A percentile compares a stretch with the other conserved stretches of the same genome.
Conservation (phyloP, 441 rosid genomes). For the Euphorbia corollata region DNA sequence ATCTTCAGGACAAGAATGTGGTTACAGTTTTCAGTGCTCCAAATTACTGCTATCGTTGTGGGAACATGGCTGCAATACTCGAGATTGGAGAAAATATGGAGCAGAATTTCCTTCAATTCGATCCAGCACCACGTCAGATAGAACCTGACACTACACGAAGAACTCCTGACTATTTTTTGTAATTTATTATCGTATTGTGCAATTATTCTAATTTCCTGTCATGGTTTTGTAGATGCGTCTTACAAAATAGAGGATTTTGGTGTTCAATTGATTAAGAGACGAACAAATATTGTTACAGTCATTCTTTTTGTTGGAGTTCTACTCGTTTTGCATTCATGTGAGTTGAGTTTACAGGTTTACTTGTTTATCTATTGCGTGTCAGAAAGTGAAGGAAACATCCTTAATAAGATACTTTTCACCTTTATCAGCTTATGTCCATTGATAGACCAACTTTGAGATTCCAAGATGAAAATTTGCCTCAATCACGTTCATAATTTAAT, state of each 20-base stretch:
- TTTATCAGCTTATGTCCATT: conserved; percentile 3
- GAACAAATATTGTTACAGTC: conserved; percentile 23
- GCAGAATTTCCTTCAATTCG: conserved; percentile 94
- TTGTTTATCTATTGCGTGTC: conserved; percentile 24
- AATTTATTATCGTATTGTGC: conserved; percentile 26
- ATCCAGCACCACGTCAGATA: conserved; percentile 95
- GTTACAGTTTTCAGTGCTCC: conserved; percentile 99
- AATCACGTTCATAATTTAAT: background rate
- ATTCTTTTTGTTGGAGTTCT: conserved; percentile 32
- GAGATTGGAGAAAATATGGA: conserved; percentile 99
- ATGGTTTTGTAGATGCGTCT: conserved; percentile 44
- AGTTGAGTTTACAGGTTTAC: conserved; percentile 29
- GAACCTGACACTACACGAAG: conserved; percentile 93
- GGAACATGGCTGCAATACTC: conserved; percentile 97
- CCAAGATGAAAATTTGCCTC: too few species aligned
- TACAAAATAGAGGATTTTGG: conserved; percentile 26
- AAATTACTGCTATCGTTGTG: conserved; percentile 95
- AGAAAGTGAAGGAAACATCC: conserved; percentile 26
- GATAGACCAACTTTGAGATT: too few species aligned
- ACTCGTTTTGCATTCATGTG: conserved; percentile 24
- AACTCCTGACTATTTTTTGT: conserved; percentile 98
- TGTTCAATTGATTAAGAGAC: conserved; percentile 26
- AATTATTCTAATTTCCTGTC: conserved; percentile 21
- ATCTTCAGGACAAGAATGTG: conserved; percentile 75
- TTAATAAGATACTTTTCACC: conserved; percentile 21